Base-by-base conservation (phyloP, 495 filamentous ascomycete species). In the Jackrogersella multiformis region DNA sequence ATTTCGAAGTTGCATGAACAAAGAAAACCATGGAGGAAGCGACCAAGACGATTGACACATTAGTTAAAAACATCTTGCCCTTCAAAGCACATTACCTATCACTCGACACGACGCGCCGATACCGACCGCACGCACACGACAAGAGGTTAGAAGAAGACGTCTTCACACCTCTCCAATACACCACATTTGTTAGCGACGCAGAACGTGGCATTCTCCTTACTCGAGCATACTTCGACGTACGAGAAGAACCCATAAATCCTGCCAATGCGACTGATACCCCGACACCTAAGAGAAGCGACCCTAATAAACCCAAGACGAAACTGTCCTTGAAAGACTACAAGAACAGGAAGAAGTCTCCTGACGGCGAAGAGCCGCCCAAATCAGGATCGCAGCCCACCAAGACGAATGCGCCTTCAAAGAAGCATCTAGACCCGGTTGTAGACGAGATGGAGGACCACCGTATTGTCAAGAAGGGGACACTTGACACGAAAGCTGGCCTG, bases 1-100 rank as follows among this genome's bases (percentile, higher is more conserved):
- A 38, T 65, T 69, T 56, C 35, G 55, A 64, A 54, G 73, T 73
- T 73, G 73, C 70, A 66, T 69, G 64, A 69, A 73, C 61, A 67
- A 64, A 67, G 61, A 55, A 66, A 78, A 82, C 65, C 74, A 84
- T 84, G 81, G 81, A 84, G 76, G 78, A 73, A 71, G 78, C 79
- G 76, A 78, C 73, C 61, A 78, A 78, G 69, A 78, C 73, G 69
- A 77, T 78, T 77, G 57, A 80, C 35, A 70, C 65, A 54, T 66
- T 83, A 67, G 77, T 74, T 65, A 70, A 81, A 73, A 69, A 71
- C 56, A 73, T 80, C 30, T 73, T 84, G 45, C 81, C 81, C 28
- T 66, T 70, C 55, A 69, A 73, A 53, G 77, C 81, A 49, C 78
- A 82, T 41, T 78, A 79, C 57, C 73, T 84, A 32, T 77, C 79